These are phyloP conservation scores for Mucor velutinosus DNA, from an alignment of 371 early-diverging fungal species.

Conservation along the genomic window DNA sequence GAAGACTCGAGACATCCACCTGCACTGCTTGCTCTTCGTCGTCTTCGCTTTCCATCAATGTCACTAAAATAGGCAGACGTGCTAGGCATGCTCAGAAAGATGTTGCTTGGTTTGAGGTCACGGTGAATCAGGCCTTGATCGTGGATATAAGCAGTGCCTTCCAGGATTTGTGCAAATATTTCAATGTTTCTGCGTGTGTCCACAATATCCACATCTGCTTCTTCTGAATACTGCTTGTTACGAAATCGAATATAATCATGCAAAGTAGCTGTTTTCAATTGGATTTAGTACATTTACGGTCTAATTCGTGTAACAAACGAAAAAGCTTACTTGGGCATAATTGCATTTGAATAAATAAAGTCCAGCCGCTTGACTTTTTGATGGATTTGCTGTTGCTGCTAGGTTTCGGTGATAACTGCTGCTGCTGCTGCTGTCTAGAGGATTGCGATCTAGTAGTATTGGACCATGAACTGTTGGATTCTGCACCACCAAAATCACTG, in stretches of 20 bases:
- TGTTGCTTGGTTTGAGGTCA: slow-evolving; percentile 83
- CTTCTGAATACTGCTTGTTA: slow-evolving; percentile 26
- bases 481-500: background rate
- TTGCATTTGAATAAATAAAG: slow-evolving; percentile 87
- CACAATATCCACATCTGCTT: slow-evolving; percentile 28
- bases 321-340: slow-evolving; percentile 68
- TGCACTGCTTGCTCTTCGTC: background rate
- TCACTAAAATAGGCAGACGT: background rate
- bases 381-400: background rate
- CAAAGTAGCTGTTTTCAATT: slow-evolving; percentile 34
- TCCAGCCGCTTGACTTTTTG: slow-evolving; percentile 39
- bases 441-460: background rate
- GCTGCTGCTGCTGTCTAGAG: background rate
- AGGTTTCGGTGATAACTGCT: background rate
- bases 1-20: background rate
- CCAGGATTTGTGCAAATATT: slow-evolving; percentile 58
- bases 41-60: background rate
- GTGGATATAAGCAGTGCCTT: slow-evolving; percentile 76
- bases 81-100: slow-evolving; percentile 54
- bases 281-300: background rate
- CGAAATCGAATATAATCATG: slow-evolving; percentile 47
- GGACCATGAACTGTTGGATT: background rate
- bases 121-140: slow-evolving; percentile 74
- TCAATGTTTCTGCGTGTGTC: slow-evolving; percentile 49
- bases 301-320: background rate